A percentile compares a stretch with the other conserved stretches of the same genome.
Conservation (phyloP, 805 yeast species). For the Maudiozyma pseudohumilis region DNA sequence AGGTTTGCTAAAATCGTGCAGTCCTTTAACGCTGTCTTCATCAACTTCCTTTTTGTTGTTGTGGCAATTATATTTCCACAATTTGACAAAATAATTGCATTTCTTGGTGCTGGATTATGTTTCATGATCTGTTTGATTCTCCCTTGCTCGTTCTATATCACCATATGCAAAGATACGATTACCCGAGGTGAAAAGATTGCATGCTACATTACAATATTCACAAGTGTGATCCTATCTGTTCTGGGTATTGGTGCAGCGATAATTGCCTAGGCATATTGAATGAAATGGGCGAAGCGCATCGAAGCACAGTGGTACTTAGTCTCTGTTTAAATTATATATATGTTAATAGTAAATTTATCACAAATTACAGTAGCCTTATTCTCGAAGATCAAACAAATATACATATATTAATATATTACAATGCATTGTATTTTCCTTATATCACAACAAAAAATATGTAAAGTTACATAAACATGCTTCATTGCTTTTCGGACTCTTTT, state of each 20-base stretch:
- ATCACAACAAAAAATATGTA: not conserved
- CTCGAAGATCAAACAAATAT: not conserved
- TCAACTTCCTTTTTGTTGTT: slow-evolving; percentile 48
- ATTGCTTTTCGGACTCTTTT: slow-evolving; percentile 15
- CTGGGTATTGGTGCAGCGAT: slow-evolving; percentile 53
- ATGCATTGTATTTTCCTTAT: not conserved
- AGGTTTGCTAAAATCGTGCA: slow-evolving; percentile 14
- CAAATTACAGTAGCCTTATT: not conserved
- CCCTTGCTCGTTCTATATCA: slow-evolving; percentile 64
- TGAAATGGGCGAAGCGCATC: too few species aligned
- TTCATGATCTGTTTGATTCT: slow-evolving; percentile 69
- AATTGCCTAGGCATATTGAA: slow-evolving; percentile 12
- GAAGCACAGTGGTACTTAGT: not conserved
- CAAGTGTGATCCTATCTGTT: slow-evolving; percentile 41
- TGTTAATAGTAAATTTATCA: not conserved
- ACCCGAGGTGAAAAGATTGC: slow-evolving; percentile 30
- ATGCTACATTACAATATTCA: slow-evolving; percentile 35
- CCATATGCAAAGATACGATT: slow-evolving; percentile 39
- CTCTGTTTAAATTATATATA: not conserved
- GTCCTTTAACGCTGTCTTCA: slow-evolving; percentile 31
- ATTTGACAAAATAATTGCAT: slow-evolving; percentile 73
- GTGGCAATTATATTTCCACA: slow-evolving; percentile 62
- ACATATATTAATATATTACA: not conserved
- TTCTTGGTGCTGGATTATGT: slow-evolving; percentile 73
- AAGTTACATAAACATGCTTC: not conserved